A percentile compares a stretch with the other conserved stretches of the same genome.
Conservation (phyloP, 2,329 filamentous ascomycete genomes). For the Fusarium scirpi region DNA sequence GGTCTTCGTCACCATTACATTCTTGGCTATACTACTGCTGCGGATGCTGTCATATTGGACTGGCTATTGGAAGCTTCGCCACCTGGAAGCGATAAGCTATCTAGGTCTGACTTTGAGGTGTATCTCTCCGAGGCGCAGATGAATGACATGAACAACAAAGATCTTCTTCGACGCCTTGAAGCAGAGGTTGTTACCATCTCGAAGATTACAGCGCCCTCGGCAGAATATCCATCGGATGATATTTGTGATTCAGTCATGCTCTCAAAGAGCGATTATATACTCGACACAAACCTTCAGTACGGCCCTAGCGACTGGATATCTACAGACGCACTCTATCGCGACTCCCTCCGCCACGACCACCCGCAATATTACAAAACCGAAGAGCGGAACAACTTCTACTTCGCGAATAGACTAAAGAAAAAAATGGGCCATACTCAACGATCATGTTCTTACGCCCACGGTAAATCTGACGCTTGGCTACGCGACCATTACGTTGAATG, state of each 20-base stretch:
- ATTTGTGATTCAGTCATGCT: slow-evolving; percentile 10
- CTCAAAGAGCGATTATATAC: not conserved
- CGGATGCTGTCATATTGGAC: not conserved
- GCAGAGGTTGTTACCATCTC: not conserved
- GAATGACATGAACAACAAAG: not conserved
- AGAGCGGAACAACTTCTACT: not conserved
- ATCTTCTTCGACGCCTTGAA: not conserved
- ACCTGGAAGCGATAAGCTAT: not conserved
- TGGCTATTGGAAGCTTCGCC: not conserved
- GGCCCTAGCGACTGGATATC: not conserved
- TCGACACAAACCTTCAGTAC: not conserved
- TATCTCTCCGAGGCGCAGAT: not conserved
- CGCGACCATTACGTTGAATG: not conserved
- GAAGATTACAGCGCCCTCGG: fast-evolving
- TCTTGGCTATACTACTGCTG: not conserved
- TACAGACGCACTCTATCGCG: not conserved
- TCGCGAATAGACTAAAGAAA: not conserved
- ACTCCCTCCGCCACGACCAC: slow-evolving; percentile 6
- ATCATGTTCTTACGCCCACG: not conserved
- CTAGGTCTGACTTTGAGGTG: not conserved
- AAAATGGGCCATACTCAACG: slow-evolving; percentile 1
- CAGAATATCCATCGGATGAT: not conserved
- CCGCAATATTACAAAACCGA: not conserved
- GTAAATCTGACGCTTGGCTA: slow-evolving; percentile 8
- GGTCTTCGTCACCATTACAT: not conserved